phyloP scores from a whole-genome alignment of 2,329 filamentous ascomycete species.

The Bipolaris bicolor region DNA sequence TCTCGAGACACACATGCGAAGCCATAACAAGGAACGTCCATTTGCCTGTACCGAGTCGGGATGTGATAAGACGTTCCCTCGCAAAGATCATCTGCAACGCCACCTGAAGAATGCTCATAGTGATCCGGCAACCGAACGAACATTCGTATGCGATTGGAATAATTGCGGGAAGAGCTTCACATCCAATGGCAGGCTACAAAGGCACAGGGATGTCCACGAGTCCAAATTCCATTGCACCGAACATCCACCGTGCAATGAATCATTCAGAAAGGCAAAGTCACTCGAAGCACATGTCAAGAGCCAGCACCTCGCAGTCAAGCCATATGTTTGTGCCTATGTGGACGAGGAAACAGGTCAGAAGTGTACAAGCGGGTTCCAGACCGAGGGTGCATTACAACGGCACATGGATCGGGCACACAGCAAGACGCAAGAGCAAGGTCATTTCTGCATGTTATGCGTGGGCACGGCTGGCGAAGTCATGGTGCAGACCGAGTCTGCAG shows the following conservation, averaged over 20 bases:
- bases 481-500: conserved; percentile 28
- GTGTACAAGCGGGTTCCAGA: conserved; percentile 76
- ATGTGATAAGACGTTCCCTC: conserved; percentile 84
- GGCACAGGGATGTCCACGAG: conserved; percentile 79
- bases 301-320: conserved; percentile 73
- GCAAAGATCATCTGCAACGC: conserved; percentile 83
- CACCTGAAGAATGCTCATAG: conserved; percentile 85
- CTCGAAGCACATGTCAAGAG: conserved; percentile 81
- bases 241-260: conserved; percentile 72
- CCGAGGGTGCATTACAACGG: conserved; percentile 70
- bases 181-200: conserved; percentile 76
- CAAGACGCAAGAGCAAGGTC: conserved; percentile 60
- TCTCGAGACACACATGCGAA: conserved; percentile 76
- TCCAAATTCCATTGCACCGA: conserved; percentile 77
- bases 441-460: conserved; percentile 77
- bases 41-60: conserved; percentile 72
- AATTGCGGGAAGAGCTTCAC: conserved; percentile 82
- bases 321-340: conserved; percentile 72
- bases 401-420: conserved; percentile 76
- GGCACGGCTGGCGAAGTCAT: conserved; percentile 38
- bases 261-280: conserved; percentile 87
- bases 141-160: conserved; percentile 72
- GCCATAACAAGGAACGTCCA: conserved; percentile 83
- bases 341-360: conserved; percentile 58
- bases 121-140: conserved; percentile 60